These are phyloP conservation scores for Penicillium nucicola DNA, from an alignment of 495 filamentous ascomycete species.

Conservation along the genomic window DNA sequence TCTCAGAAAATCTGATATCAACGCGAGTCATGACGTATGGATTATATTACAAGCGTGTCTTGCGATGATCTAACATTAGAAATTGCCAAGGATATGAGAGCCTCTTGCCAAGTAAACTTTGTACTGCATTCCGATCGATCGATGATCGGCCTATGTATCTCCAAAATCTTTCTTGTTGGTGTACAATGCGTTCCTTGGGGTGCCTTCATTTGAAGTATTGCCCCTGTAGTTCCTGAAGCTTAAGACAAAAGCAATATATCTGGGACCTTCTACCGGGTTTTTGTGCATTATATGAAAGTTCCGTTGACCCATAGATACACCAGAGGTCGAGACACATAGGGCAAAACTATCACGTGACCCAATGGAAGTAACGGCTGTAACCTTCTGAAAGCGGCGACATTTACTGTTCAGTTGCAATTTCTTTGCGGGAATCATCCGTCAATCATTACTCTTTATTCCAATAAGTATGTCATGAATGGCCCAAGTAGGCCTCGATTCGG, in stretches of 20 bases:
- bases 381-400: conserved; percentile 23
- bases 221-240: too few species aligned
- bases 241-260: too few species aligned
- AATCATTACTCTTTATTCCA: neutral
- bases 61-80: conserved; percentile 1
- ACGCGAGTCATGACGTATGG: conserved; percentile 19
- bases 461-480: neutral
- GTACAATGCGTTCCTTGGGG: too few species aligned
- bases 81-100: neutral
- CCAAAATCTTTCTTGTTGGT: too few species aligned
- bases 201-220: too few species aligned
- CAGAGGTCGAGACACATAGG: conserved; percentile 8
- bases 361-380: conserved; percentile 16
- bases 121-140: conserved; percentile 7
- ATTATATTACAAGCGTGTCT: conserved; percentile 4
- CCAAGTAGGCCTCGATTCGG: neutral
- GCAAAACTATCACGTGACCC: conserved; percentile 16
- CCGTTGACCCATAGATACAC: neutral
- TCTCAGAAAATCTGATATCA: neutral
- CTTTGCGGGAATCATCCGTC: neutral
- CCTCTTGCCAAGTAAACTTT: neutral
- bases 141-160: too few species aligned
- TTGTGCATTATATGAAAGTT: neutral
- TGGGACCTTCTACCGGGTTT: too few species aligned
- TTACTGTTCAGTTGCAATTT: conserved; percentile 8